Conservation (phyloP, 2,329 filamentous ascomycete species). For the Diaporthe sp. region DNA sequence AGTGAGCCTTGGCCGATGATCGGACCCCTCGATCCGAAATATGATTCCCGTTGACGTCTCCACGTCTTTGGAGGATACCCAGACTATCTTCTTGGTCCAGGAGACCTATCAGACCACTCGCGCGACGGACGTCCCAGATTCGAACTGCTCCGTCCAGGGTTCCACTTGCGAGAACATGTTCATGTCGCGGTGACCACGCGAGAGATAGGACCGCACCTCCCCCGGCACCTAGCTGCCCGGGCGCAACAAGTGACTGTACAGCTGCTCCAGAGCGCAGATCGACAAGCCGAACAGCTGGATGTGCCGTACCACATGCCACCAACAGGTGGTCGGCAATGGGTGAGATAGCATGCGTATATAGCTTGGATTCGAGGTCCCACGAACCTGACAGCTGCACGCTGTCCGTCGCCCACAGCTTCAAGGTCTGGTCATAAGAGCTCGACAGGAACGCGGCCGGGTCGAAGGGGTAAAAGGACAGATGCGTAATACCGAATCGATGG, state of each 20-base stretch:
- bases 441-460: constrained; percentile 83
- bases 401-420: constrained; percentile 82
- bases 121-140: constrained; percentile 89
- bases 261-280: constrained; percentile 87
- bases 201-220: constrained; percentile 76
- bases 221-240: constrained; percentile 56
- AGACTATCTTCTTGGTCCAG: constrained; percentile 88
- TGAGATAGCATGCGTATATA: constrained; percentile 85
- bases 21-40: constrained; percentile 55
- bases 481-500: constrained; percentile 81
- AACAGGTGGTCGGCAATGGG: constrained; percentile 80
- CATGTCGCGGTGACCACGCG: constrained; percentile 85
- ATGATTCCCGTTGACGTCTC: constrained; percentile 48
- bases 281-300: constrained; percentile 85
- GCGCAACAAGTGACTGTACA: constrained; percentile 79
- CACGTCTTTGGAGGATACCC: constrained; percentile 68
- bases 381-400: constrained; percentile 72
- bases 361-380: constrained; percentile 77
- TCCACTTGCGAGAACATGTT: constrained; percentile 85
- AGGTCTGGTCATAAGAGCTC: constrained; percentile 81
- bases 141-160: constrained; percentile 88
- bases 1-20: constrained; percentile 76
- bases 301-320: constrained; percentile 89
- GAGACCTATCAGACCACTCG: constrained; percentile 80
- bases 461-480: constrained; percentile 84